Percentiles rank a stretch among this genome's conserved stretches.
Conservation (phyloP, 179 eudicot species). For the Heliamphora pulchella region DNA sequence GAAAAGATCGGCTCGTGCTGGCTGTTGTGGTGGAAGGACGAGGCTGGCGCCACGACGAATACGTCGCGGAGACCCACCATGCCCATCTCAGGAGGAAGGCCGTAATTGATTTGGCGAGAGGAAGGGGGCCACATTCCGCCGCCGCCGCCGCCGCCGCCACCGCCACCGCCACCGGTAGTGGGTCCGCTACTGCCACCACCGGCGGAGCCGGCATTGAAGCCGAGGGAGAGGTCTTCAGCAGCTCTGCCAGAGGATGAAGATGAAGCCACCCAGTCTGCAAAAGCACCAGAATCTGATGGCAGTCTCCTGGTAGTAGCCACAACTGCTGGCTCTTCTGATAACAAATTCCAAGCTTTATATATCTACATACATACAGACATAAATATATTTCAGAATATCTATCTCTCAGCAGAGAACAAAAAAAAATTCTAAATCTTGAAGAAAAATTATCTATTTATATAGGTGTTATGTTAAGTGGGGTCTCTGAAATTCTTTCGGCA, state of each 20-base stretch:
- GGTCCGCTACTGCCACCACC: constrained; percentile 22
- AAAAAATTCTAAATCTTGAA: neutral
- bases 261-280: constrained; percentile 66
- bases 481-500: constrained; percentile 26
- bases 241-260: constrained; percentile 36
- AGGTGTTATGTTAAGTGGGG: constrained; percentile 22
- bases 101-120: constrained; percentile 29
- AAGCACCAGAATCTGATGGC: constrained; percentile 66
- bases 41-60: constrained; percentile 58
- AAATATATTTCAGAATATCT: neutral
- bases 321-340: constrained; percentile 16
- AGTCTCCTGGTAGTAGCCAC: constrained; percentile 80
- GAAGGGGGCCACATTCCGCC: constrained; percentile 43
- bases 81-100: constrained; percentile 48
- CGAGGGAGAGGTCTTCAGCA: constrained; percentile 61
- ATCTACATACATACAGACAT: neutral
- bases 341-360: neutral
- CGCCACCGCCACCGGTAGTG: constrained; percentile 15
- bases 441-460: neutral
- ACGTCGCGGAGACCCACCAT: constrained; percentile 37
- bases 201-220: constrained; percentile 56
- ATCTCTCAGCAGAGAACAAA: neutral
- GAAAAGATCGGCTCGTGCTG: constrained; percentile 20
- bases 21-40: constrained; percentile 33
- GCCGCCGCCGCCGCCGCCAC: constrained; percentile 21